Conservation (phyloP, 1,139 yeast genomes). For the Saccharomyces hybrid region DNA sequence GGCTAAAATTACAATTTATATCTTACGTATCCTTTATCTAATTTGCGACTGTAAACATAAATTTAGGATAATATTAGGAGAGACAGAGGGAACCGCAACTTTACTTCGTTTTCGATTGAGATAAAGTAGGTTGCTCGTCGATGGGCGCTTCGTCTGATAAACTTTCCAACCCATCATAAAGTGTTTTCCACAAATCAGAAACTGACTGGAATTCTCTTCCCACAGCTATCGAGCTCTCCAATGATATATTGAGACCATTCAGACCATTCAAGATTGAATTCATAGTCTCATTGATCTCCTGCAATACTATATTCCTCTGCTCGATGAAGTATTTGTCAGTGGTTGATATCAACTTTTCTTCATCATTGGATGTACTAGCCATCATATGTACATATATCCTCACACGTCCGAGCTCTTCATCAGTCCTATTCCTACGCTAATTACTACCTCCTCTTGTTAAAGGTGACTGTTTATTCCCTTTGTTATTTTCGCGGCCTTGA, state of each 20-base stretch:
- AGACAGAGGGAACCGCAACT: neutral
- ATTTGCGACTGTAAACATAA: neutral
- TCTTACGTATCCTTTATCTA: neutral
- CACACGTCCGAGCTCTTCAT: neutral
- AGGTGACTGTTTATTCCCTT: too few relatives aligned
- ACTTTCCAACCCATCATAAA: conserved; percentile 37
- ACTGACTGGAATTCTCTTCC: conserved; percentile 50
- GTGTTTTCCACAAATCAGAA: conserved; percentile 43
- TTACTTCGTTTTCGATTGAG: conserved; percentile 1
- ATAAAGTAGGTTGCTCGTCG: conserved; percentile 2
- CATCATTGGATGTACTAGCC: neutral
- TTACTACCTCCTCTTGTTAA: too few relatives aligned
- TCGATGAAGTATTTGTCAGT: conserved; percentile 27
- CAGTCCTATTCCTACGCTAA: neutral
- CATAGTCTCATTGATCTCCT: conserved; percentile 35
- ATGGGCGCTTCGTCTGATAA: conserved; percentile 7
- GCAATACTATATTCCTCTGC: conserved; percentile 26
- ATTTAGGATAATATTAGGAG: neutral
- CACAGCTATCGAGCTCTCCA: conserved; percentile 45
- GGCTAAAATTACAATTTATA: neutral
- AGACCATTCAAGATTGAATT: conserved; percentile 44
- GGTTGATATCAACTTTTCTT: conserved; percentile 9
- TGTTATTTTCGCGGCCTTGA: neutral
- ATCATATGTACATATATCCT: neutral
- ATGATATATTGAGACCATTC: conserved; percentile 43